Evolutionary conservation across 164 flowering plant species (phyloP).

Genomic region (Nymphaea colorata): DNA sequence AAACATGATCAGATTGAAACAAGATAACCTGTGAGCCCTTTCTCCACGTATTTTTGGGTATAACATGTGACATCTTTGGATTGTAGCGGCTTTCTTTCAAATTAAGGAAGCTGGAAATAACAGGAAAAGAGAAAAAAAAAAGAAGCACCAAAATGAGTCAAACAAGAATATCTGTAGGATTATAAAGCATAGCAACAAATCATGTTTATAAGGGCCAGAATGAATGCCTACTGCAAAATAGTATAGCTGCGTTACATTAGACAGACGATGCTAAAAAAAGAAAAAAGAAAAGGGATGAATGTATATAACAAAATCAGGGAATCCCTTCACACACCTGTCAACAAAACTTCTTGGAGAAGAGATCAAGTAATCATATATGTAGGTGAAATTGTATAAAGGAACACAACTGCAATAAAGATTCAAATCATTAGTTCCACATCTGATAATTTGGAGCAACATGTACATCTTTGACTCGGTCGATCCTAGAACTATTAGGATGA

Average conservation of each 20-base stretch:
- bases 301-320: not conserved
- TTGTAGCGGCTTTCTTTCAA: conserved; percentile 60
- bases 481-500: not conserved
- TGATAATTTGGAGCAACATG: not conserved
- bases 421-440: not conserved
- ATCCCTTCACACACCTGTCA: conserved; percentile 55
- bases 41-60: conserved; percentile 75
- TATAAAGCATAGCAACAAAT: too few species aligned
- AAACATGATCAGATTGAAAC: not conserved
- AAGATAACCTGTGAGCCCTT: conserved; percentile 90
- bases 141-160: not conserved
- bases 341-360: conserved; percentile 81
- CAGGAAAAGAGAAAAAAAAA: not conserved
- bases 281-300: not conserved
- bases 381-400: conserved; percentile 88
- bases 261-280: not conserved
- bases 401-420: conserved; percentile 64
- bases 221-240: too few species aligned
- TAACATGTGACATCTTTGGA: conserved; percentile 73
- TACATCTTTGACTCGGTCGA: not conserved
- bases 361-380: conserved; percentile 68
- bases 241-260: too few species aligned
- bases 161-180: not conserved
- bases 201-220: too few species aligned
- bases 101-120: conserved; percentile 51